phyloP scores from a whole-genome alignment of 2,329 filamentous ascomycete species.

The Colletotrichum incanum region DNA sequence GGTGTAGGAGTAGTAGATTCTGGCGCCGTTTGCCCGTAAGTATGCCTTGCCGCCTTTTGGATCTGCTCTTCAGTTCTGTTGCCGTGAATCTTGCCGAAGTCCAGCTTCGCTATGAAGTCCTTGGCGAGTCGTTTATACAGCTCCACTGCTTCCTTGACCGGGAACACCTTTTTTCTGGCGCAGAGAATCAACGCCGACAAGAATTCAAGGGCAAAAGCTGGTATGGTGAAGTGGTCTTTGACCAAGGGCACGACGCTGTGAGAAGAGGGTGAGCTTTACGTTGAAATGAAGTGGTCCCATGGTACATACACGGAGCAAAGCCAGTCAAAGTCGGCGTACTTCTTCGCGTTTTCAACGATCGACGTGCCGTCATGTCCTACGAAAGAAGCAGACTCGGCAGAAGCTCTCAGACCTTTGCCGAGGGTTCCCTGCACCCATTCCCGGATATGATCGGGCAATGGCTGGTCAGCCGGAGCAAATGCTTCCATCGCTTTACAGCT shows the following conservation, averaged over 20 bases:
- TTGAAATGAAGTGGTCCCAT: no score
- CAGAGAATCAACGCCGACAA: not conserved
- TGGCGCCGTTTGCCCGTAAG: not conserved
- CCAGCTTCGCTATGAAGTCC: slow-evolving; percentile 1
- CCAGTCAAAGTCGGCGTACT: slow-evolving; percentile 24
- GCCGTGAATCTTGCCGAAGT: slow-evolving; percentile 15
- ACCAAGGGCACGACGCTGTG: slow-evolving; percentile 14
- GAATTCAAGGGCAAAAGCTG: slow-evolving; percentile 12
- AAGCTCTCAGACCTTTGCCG: not conserved
- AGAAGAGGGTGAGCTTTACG: not conserved
- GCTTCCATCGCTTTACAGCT: not conserved
- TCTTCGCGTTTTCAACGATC: not conserved
- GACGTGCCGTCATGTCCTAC: not conserved
- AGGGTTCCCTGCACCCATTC: slow-evolving; percentile 9
- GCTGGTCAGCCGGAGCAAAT: not conserved
- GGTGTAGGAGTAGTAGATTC: not conserved
- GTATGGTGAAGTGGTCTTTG: not conserved
- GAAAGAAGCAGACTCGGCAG: not conserved
- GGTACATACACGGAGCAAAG: slow-evolving; percentile 8
- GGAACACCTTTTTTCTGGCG: not conserved
- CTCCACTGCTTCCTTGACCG: not conserved
- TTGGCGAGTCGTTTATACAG: slow-evolving; percentile 23
- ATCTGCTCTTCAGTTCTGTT: slow-evolving; percentile 4
- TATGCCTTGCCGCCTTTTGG: not conserved
- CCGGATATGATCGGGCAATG: not conserved